Evolutionary conservation across 169 alveolate genomes (phyloP).

Genomic region (Perkinsus marinus): DNA sequence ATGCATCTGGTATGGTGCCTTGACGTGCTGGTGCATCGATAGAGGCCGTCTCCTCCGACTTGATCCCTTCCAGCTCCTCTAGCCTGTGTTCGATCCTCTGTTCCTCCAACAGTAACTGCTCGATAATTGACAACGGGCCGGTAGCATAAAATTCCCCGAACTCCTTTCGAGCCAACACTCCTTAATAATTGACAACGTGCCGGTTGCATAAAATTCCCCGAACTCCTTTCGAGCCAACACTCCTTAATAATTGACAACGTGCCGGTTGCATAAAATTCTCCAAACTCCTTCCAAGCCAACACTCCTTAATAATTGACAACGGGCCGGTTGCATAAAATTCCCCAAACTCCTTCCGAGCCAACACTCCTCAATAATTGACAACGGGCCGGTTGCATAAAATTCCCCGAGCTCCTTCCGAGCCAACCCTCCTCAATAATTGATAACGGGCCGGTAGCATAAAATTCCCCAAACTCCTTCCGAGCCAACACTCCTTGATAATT

Average conservation of each 20-base stretch:
- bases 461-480: no score
- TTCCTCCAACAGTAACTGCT: background rate
- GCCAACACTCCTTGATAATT: no score
- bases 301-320: background rate
- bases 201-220: no score
- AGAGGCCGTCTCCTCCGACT: background rate
- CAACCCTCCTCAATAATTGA: background rate
- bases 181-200: background rate
- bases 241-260: background rate
- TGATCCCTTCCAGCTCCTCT: background rate
- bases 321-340: no score
- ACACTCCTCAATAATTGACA: background rate
- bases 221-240: no score
- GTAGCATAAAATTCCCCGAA: no score
- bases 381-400: background rate
- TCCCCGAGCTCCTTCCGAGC: no score
- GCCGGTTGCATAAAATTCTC: no score
- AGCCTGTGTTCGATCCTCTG: background rate
- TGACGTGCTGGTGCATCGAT: background rate
- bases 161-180: no score
- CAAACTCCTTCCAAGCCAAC: no score
- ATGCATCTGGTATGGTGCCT: background rate
- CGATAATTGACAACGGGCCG: background rate
- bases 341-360: no score
- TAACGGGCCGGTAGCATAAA: background rate